Evolutionary conservation across 108 stramenopile species (phyloP), one percentile per base, ranked within the genome.

Genomic region (Cyclotella cryptica): DNA sequence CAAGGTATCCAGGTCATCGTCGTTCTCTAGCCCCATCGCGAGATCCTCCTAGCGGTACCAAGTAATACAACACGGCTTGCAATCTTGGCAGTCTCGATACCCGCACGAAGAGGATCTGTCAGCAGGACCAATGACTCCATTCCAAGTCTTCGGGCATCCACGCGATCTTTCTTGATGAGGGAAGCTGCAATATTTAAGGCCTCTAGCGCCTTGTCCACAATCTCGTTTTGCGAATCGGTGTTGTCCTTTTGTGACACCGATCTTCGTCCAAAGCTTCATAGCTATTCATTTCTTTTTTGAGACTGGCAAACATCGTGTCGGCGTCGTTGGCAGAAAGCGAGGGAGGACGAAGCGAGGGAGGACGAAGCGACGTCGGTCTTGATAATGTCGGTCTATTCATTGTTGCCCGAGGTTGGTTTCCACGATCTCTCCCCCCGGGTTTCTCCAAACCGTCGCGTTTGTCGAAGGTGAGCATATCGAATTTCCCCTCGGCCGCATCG

Each of bases 131-230:
- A 84, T 41, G 86, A 88, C 69, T 96, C 95, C 62, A 96, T 80
- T 17, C 95, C 95, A 21, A 96, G 71, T 43, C 84, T 79, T 22
- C 86, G 75, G 10, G 95, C 95, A 84, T 96, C 95, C 75, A 93
- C 87, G 30, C 95, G 91, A 78, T 96, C 95, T 71, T 93, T 96
- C 86, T 85, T 89, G 47, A 96, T 71, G 21, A 96, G 76, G 30
- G 90, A 87, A 40, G 90, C 91, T 17, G 95, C 95, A 74, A 96
- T 96, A 49, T 77, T 81, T 28, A 84, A 51, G 26, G 81, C 75
- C 61, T 90, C 90, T 70, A 95, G 71, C 26, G 92, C 94, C 66
- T 93, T 84, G 39, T 92, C 83, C 1, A 91, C 84, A 75, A 90
- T 91, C 22, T 91, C 91, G 24, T 84, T 69, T 45, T 87, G 86